Evolutionary conservation across 176 grass and related monocot genomes (phyloP).

Genomic region (Bonia amplexicaulis): DNA sequence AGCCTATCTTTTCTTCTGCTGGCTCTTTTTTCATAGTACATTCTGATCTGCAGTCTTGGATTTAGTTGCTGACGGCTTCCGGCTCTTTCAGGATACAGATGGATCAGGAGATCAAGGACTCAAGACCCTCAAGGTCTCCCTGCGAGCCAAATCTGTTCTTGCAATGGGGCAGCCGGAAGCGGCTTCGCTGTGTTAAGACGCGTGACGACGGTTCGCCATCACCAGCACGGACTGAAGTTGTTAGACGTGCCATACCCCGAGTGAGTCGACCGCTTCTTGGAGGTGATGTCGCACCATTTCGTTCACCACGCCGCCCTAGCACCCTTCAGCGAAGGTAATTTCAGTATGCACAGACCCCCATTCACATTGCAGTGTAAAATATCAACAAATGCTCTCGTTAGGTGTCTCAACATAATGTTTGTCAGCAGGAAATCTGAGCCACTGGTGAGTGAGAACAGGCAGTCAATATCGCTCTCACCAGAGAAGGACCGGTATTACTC

Average conservation of each 20-base stretch:
- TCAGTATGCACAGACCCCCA: not conserved
- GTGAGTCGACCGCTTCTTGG: constrained; percentile 42
- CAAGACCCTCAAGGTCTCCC: constrained; percentile 23
- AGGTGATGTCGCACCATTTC: constrained; percentile 32
- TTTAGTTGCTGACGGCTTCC: not conserved
- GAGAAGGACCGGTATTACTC: constrained; percentile 94
- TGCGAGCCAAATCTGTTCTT: constrained; percentile 57
- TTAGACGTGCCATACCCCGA: constrained; percentile 34
- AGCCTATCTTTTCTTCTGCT: not conserved
- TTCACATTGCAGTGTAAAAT: not conserved
- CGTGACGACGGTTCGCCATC: constrained; percentile 45
- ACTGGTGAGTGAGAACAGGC: constrained; percentile 42
- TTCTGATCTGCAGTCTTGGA: not conserved
- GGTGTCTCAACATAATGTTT: not conserved
- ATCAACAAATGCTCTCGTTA: not conserved
- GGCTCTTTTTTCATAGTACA: not conserved
- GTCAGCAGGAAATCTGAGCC: constrained; percentile 58
- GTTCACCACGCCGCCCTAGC: constrained; percentile 47
- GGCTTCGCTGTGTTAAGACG: constrained; percentile 58
- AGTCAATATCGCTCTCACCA: constrained; percentile 45
- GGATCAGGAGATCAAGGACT: constrained; percentile 43
- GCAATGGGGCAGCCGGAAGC: constrained; percentile 79
- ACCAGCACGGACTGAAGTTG: constrained; percentile 24
- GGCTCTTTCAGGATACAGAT: constrained; percentile 21
- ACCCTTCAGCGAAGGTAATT: constrained; percentile 62